Conservation (phyloP, 345 rosid species). For the Populus deltoides region DNA sequence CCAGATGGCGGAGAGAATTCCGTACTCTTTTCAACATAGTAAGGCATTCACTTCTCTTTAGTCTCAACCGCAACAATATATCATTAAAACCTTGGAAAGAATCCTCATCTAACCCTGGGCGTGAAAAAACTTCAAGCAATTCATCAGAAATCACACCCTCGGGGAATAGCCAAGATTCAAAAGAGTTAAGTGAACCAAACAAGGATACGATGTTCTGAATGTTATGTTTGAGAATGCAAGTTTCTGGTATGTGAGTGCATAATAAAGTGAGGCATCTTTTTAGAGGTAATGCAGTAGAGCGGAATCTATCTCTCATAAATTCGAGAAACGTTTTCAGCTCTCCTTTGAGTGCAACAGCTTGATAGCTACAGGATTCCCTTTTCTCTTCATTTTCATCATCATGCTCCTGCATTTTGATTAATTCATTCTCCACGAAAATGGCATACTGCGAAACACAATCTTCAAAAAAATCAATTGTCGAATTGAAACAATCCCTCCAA, state of each 20-base stretch:
- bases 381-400: conserved; percentile 10
- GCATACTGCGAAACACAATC: conserved; percentile 25
- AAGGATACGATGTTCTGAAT: conserved; percentile 12
- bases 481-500: conserved; percentile 23
- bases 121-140: conserved; percentile 25
- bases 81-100: not conserved
- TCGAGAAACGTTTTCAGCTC: conserved; percentile 25
- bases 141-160: conserved; percentile 21
- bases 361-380: not conserved
- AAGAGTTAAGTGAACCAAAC: conserved; percentile 23
- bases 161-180: conserved; percentile 13
- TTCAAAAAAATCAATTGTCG: conserved; percentile 29
- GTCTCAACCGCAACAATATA: not conserved
- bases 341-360: not conserved
- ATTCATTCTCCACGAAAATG: conserved; percentile 28
- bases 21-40: conserved; percentile 9
- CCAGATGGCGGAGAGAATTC: conserved; percentile 14
- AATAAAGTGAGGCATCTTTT: conserved; percentile 22
- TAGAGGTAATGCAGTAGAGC: not conserved
- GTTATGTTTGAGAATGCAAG: conserved; percentile 17
- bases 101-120: not conserved
- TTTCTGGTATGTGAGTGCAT: conserved; percentile 32
- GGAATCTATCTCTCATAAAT: conserved; percentile 24
- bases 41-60: conserved; percentile 30
- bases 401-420: not conserved